These are phyloP conservation scores for Colletotrichum magnum DNA, from an alignment of 2,329 filamentous ascomycete species.

Conservation along the genomic window DNA sequence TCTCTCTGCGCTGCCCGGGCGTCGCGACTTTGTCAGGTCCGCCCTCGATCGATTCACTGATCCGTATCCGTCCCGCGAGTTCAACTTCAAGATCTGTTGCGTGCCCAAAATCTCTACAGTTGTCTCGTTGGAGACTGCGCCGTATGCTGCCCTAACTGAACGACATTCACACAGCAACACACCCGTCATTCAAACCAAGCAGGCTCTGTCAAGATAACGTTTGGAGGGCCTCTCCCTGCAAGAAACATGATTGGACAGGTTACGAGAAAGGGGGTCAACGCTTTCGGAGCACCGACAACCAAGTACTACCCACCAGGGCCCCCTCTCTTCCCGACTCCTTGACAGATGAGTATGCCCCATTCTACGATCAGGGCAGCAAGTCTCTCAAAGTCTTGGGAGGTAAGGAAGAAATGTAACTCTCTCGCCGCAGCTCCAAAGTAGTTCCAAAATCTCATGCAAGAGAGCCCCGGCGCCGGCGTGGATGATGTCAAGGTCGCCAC, in stretches of 20 bases:
- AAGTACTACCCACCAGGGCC: background rate
- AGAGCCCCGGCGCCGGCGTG: constrained; percentile 45
- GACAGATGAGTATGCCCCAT: constrained; percentile 4
- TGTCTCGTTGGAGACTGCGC: background rate
- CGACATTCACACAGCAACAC: background rate
- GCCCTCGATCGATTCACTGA: background rate
- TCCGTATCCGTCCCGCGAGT: background rate
- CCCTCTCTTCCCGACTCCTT: background rate
- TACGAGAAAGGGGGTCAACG: background rate
- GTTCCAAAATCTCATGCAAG: background rate
- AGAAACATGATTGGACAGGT: background rate
- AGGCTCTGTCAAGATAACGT: no score
- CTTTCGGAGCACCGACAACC: constrained; percentile 15
- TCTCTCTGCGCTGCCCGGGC: background rate
- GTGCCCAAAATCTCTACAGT: background rate
- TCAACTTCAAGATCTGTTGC: background rate
- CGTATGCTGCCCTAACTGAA: background rate
- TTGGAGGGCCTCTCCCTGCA: no score
- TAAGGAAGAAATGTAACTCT: constrained; percentile 9
- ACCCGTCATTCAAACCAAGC: background rate
- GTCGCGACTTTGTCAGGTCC: background rate
- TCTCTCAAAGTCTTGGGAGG: background rate
- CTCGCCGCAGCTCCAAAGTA: background rate
- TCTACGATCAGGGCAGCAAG: constrained; percentile 16
- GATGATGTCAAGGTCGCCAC: constrained; percentile 33